Evolutionary conservation across 495 filamentous ascomycete species (phyloP).

Genomic region (Usnea hakonensis): DNA sequence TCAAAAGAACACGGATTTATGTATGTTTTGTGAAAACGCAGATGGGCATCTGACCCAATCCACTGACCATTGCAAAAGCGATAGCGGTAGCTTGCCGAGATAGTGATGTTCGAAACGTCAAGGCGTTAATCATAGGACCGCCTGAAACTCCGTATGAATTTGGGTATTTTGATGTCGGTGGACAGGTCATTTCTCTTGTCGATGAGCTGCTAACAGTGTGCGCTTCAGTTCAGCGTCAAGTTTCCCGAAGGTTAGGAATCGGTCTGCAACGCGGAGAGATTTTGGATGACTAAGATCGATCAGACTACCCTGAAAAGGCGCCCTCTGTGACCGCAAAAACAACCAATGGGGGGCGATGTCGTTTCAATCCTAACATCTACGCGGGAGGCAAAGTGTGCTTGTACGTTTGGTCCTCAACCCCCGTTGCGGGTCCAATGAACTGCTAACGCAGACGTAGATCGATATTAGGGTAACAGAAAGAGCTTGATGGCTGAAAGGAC

Average conservation of each 20-base stretch:
- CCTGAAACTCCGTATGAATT: conserved; percentile 95
- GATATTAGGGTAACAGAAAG: conserved; percentile 67
- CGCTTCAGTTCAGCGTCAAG: conserved; percentile 31
- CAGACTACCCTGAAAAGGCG: conserved; percentile 83
- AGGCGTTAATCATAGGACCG: conserved; percentile 83
- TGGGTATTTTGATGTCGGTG: conserved; percentile 81
- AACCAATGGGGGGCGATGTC: conserved; percentile 76
- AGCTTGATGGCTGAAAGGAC: not conserved
- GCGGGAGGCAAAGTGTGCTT: conserved; percentile 84
- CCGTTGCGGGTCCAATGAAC: not conserved
- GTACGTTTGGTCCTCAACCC: conserved; percentile 39
- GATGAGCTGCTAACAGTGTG: conserved; percentile 4
- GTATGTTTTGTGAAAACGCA: conserved; percentile 40
- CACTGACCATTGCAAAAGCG: conserved; percentile 41
- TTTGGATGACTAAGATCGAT: conserved; percentile 12
- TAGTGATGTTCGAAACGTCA: conserved; percentile 78
- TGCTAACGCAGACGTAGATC: conserved; percentile 46
- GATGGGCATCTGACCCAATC: not conserved
- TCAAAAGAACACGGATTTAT: conserved; percentile 67
- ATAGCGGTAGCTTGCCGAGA: conserved; percentile 81
- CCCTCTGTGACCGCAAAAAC: conserved; percentile 69
- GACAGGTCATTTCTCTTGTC: not conserved
- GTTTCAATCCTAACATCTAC: conserved; percentile 98
- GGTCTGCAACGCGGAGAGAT: conserved; percentile 8
- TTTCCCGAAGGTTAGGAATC: conserved; percentile 29